These are phyloP conservation scores for Aleurites moluccanus DNA, from an alignment of 441 rosid genomes.

Conservation along the genomic window DNA sequence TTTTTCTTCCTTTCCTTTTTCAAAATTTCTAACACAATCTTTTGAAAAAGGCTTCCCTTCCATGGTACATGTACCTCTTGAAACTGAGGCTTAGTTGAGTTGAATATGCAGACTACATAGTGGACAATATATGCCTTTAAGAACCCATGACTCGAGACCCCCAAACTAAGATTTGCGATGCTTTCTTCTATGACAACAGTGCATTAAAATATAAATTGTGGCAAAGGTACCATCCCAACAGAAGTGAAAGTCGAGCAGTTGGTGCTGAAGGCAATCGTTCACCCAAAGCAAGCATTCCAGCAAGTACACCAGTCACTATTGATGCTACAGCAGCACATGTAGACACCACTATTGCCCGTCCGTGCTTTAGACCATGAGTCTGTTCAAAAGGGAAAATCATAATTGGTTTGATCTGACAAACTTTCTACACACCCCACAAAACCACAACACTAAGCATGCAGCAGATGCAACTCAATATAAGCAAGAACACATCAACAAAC, in stretches of 20 bases:
- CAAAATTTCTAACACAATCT: not conserved
- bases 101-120: not conserved
- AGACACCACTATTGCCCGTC: constrained; percentile 91
- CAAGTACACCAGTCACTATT: constrained; percentile 87
- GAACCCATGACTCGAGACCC: not conserved
- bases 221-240: constrained; percentile 71
- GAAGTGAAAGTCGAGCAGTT: constrained; percentile 65
- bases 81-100: not conserved
- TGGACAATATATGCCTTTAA: not conserved
- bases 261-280: constrained; percentile 85
- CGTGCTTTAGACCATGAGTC: constrained; percentile 94
- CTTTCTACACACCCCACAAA: not conserved
- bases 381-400: constrained; percentile 32
- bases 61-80: not conserved
- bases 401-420: constrained; percentile 3
- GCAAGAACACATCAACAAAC: not conserved
- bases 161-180: not conserved
- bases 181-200: not conserved
- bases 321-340: constrained; percentile 98
- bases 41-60: not conserved
- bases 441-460: not conserved
- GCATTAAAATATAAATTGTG: not conserved
- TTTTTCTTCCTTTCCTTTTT: not conserved
- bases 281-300: constrained; percentile 94
- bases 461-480: not conserved